phyloP scores from a whole-genome alignment of 192 early-diverging fungal species.

The Phlyctochytrium arcticum region DNA sequence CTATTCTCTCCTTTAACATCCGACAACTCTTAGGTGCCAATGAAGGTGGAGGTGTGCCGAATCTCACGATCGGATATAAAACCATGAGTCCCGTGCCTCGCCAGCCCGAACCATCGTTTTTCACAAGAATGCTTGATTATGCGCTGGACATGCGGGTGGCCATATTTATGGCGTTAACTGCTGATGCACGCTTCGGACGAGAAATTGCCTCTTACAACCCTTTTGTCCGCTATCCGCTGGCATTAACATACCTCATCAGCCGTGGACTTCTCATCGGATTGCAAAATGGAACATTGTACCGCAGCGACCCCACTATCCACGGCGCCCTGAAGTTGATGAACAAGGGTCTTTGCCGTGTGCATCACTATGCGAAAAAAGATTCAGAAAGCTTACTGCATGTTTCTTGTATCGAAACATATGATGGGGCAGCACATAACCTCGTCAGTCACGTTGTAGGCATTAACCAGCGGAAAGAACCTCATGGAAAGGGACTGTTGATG shows the following conservation, averaged over 20 bases:
- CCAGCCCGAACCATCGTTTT: not conserved
- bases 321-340: conserved; percentile 2
- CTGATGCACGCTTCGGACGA: conserved; percentile 36
- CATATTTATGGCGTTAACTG: conserved; percentile 32
- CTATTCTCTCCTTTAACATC: not conserved
- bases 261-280: not conserved
- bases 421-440: conserved; percentile 1
- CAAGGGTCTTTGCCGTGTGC: conserved; percentile 1
- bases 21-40: not conserved
- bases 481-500: not conserved
- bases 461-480: not conserved
- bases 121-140: not conserved
- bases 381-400: not conserved
- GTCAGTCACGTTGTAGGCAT: not conserved
- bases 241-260: conserved; percentile 1
- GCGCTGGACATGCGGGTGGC: conserved; percentile 21
- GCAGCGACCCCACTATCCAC: conserved; percentile 8
- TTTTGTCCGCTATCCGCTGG: conserved; percentile 4
- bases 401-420: conserved; percentile 14
- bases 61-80: too few relatives aligned
- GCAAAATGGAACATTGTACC: conserved; percentile 2
- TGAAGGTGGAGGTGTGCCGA: not conserved
- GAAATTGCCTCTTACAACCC: conserved; percentile 21
- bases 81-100: too few relatives aligned
- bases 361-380: not conserved